phyloP scores from a whole-genome alignment of 805 yeast species.

The Wickerhamiella qilinensis region DNA sequence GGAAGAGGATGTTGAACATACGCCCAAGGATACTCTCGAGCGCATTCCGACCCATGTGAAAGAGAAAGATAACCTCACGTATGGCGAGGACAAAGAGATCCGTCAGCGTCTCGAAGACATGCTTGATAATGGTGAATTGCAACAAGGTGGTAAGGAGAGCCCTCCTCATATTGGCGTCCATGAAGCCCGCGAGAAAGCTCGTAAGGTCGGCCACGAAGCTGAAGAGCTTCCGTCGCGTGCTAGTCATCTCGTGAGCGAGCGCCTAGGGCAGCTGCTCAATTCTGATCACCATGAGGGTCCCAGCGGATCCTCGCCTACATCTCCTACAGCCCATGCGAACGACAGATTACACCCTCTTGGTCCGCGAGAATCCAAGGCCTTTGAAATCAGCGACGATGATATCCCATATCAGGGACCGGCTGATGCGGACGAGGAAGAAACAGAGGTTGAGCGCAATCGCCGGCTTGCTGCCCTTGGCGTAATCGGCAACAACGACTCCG shows the following conservation, averaged over 20 bases:
- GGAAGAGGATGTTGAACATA: slow-evolving; percentile 15
- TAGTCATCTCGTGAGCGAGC: neutral
- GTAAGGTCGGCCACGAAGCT: slow-evolving; percentile 5
- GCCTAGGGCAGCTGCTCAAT: neutral
- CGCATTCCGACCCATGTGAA: slow-evolving; percentile 10
- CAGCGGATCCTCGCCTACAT: slow-evolving; percentile 8
- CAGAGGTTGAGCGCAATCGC: slow-evolving; percentile 49
- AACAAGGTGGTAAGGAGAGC: neutral
- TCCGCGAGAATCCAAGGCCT: neutral
- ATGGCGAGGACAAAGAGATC: slow-evolving; percentile 13
- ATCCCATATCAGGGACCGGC: slow-evolving; percentile 14
- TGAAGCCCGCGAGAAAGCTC: neutral
- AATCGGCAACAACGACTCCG: slow-evolving; percentile 11
- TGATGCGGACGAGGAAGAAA: slow-evolving; percentile 30
- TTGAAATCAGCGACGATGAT: slow-evolving; percentile 10
- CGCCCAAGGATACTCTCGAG: slow-evolving; percentile 14
- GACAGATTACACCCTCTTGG: too few relatives aligned
- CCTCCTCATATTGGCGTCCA: slow-evolving; percentile 13
- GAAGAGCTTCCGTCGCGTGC: slow-evolving; percentile 1
- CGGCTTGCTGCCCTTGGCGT: slow-evolving; percentile 31
- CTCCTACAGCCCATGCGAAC: too few relatives aligned
- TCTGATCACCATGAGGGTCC: neutral
- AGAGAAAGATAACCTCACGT: slow-evolving; percentile 9
- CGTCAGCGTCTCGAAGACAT: slow-evolving; percentile 9
- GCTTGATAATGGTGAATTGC: slow-evolving; percentile 8